Evolutionary conservation across 2,329 filamentous ascomycete genomes (phyloP).

Genomic region (Kalmusia sp.): DNA sequence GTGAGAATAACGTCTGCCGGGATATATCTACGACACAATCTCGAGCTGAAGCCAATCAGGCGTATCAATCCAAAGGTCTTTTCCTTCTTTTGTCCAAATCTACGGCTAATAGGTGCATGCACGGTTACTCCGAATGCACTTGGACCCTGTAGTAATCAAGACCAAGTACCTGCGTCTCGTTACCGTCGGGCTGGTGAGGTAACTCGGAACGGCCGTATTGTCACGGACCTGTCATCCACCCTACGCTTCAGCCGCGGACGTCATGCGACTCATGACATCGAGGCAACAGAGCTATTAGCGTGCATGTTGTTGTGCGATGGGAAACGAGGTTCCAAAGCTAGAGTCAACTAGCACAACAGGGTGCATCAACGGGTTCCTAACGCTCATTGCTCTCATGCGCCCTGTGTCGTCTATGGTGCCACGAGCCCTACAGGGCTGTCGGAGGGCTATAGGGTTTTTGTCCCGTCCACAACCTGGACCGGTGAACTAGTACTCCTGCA

Average conservation of each 20-base stretch:
- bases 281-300: slow-evolving; percentile 1
- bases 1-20: slow-evolving; percentile 15
- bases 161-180: slow-evolving; percentile 6
- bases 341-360: neutral
- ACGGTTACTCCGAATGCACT: slow-evolving; percentile 2
- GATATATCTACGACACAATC: neutral
- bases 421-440: slow-evolving; percentile 25
- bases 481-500: slow-evolving; percentile 21
- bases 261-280: neutral
- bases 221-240: slow-evolving; percentile 9
- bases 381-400: neutral
- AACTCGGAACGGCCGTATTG: slow-evolving; percentile 4
- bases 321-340: neutral
- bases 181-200: slow-evolving; percentile 1
- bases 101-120: neutral
- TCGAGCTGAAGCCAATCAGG: neutral
- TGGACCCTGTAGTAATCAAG: neutral
- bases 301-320: neutral
- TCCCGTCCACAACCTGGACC: slow-evolving; percentile 19
- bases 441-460: slow-evolving; percentile 24
- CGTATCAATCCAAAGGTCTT: neutral
- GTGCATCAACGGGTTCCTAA: neutral
- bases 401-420: neutral
- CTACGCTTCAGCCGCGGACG: slow-evolving; percentile 8
- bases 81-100: neutral